Evolutionary conservation across 2,329 filamentous ascomycete species (phyloP), one percentile per base, ranked within the genome.

Genomic region (Endothia cerciana): DNA sequence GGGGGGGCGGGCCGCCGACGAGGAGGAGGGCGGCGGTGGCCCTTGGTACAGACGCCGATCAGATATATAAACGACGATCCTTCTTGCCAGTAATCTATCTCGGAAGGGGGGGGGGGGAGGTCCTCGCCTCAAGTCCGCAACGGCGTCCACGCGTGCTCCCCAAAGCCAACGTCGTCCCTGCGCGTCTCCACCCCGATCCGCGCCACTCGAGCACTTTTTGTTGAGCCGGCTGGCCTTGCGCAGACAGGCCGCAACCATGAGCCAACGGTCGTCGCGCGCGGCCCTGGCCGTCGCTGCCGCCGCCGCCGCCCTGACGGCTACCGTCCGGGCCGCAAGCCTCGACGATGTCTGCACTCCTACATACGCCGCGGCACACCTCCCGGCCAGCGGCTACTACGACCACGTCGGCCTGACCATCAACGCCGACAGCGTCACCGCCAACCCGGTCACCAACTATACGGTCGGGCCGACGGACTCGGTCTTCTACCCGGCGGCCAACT

Each of bases 321-420:
- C 63, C 2, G 45, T 22, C 8, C 41, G 6, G 13, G 65, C 51
- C 28, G 45, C 55, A 17, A 76, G 76, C n/a, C 77, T 82, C 45
- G 65, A 74, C 41, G 77, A 81, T 68, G 70, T 82, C 22, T 82
- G 80, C 70, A 81, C 79, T 1, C 71, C 78, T 6, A 73, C 76
- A 36, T 77, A 81, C 64, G 76, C 82, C n/a, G 74, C 77, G 65
- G 73, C 77, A 10, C 74, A 76, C 41, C 71, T 82, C 4, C 80
- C 80, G 8, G 71, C 79, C 38, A 63, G 43, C 45, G 64, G 64
- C 45, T 40, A 30, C 60, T 66, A 66, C 47, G 55, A 47, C 11
- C 55, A 60, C 15, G 58, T 51, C 49, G 60, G 59, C 38, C 61
- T 66, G 33, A 63, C 36, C 4, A 38, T 66, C 25, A 59, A 79